phyloP scores from a whole-genome alignment of 192 early-diverging fungal genomes.

The Entrophospora sp. region DNA sequence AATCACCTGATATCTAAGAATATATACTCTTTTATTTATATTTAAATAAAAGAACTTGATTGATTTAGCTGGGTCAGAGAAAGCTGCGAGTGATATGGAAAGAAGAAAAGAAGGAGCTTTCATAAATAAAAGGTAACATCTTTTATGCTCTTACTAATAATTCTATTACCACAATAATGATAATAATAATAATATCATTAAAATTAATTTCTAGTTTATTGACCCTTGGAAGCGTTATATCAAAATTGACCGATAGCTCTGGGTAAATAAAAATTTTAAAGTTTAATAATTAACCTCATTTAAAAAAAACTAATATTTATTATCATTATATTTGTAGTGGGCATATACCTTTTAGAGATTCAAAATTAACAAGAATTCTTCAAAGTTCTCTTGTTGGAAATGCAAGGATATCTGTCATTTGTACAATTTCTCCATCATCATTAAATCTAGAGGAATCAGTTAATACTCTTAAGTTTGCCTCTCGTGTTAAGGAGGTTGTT shows the following conservation, averaged over 20 bases:
- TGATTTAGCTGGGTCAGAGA: conserved; percentile 95
- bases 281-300: background rate
- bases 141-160: background rate
- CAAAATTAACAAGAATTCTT: conserved; percentile 89
- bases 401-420: conserved; percentile 82
- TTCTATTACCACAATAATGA: background rate
- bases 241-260: conserved; percentile 70
- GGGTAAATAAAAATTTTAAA: conserved; percentile 23
- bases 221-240: conserved; percentile 89
- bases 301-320: too few species aligned
- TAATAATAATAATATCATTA: background rate
- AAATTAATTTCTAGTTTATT: conserved; percentile 35
- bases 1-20: background rate
- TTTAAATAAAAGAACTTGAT: conserved; percentile 65
- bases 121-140: conserved; percentile 89
- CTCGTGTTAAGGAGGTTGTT: conserved; percentile 80
- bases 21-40: background rate
- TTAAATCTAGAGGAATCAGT: conserved; percentile 76
- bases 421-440: conserved; percentile 77
- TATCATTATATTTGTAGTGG: conserved; percentile 23
- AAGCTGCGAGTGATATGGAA: conserved; percentile 73
- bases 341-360: conserved; percentile 96
- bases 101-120: conserved; percentile 94
- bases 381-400: conserved; percentile 89
- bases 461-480: conserved; percentile 94